phyloP scores from a whole-genome alignment of 2,329 filamentous ascomycete species.

The Malbranchea zuffiana region DNA sequence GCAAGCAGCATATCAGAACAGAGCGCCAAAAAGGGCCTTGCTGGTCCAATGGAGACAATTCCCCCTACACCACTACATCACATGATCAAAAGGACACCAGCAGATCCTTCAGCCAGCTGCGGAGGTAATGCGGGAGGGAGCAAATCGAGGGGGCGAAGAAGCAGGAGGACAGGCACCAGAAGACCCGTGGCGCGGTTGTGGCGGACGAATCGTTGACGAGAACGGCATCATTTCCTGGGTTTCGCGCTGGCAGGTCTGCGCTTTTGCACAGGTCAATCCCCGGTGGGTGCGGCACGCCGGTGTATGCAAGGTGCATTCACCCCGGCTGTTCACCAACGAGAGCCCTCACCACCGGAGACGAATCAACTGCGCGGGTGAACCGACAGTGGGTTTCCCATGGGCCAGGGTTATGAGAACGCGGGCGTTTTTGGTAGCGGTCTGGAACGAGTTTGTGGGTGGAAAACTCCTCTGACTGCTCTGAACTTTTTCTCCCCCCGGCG shows the following conservation, averaged over 20 bases:
- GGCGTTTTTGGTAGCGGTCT: constrained; percentile 7
- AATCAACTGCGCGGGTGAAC: constrained; percentile 10
- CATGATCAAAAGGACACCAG: constrained; percentile 21
- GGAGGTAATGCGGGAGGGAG: constrained; percentile 15
- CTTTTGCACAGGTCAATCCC: constrained; percentile 12
- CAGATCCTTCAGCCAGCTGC: constrained; percentile 17
- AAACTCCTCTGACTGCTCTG: neutral
- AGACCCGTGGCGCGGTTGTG: constrained; percentile 14
- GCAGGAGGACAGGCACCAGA: constrained; percentile 10
- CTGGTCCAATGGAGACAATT: constrained; percentile 16
- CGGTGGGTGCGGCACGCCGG: constrained; percentile 7
- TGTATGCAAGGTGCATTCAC: neutral
- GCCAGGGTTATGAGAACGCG: constrained; percentile 7
- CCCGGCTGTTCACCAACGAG: constrained; percentile 5
- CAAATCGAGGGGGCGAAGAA: constrained; percentile 14
- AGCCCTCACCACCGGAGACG: constrained; percentile 6
- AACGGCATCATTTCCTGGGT: constrained; percentile 7
- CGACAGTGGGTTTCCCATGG: constrained; percentile 6
- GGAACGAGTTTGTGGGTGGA: constrained; percentile 1
- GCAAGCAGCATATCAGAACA: constrained; percentile 7
- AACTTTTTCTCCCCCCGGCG: too few species aligned
- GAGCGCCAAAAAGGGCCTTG: constrained; percentile 10
- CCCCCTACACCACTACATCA: constrained; percentile 19
- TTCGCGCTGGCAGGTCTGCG: too few species aligned
- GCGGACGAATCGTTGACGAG: constrained; percentile 14